Evolutionary conservation across 78 protist species (phyloP).

Genomic region (Monosiga brevicollis): DNA sequence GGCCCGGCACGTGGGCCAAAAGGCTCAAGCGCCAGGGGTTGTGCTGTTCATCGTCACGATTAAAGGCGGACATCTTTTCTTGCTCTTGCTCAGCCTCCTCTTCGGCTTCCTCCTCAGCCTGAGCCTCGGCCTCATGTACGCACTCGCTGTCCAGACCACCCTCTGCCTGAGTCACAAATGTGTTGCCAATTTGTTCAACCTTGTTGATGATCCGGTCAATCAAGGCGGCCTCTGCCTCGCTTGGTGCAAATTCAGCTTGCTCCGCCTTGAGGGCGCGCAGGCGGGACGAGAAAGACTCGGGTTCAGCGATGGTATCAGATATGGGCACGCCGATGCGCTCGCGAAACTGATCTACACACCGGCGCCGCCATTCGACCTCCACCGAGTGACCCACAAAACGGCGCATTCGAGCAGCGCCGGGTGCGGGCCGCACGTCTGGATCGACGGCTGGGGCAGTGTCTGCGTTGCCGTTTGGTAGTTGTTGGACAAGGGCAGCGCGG

Average conservation of each 20-base stretch:
- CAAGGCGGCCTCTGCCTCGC: background rate
- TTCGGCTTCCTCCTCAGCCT: constrained; percentile 35
- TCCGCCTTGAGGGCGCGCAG: background rate
- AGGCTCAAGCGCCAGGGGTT: constrained; percentile 12
- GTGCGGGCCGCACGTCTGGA: too few species aligned
- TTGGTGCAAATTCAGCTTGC: background rate
- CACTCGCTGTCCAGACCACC: constrained; percentile 16
- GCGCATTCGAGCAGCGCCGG: background rate
- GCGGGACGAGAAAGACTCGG: background rate
- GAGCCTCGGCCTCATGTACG: constrained; percentile 39
- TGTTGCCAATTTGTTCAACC: background rate
- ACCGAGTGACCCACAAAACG: background rate
- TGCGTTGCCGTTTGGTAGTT: too few species aligned
- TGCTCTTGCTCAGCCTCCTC: constrained; percentile 24
- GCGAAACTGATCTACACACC: constrained; percentile 3
- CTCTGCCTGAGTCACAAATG: background rate
- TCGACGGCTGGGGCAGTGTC: too few species aligned
- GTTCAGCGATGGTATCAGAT: background rate
- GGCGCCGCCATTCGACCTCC: background rate
- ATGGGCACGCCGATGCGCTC: background rate
- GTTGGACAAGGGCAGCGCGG: too few species aligned
- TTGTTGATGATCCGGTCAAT: background rate
- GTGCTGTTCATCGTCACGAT: constrained; percentile 31
- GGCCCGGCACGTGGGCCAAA: background rate
- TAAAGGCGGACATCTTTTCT: constrained; percentile 4